These are phyloP conservation scores for Sporothrix euskadiensis DNA, from an alignment of 2,329 filamentous ascomycete genomes.

Conservation along the genomic window DNA sequence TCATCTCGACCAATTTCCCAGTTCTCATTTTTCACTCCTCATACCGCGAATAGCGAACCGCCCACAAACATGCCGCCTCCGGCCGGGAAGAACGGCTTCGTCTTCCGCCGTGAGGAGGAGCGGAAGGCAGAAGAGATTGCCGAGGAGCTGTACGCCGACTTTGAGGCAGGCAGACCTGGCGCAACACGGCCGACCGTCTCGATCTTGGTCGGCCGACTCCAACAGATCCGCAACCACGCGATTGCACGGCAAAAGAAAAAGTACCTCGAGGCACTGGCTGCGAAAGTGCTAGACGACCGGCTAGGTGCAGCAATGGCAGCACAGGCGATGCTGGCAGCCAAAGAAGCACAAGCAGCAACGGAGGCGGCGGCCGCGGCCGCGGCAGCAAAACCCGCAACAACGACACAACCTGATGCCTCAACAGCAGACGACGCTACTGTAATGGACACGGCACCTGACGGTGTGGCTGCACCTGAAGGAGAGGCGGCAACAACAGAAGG, in stretches of 20 bases:
- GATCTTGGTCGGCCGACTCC: slow-evolving; percentile 25
- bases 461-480: slow-evolving; percentile 33
- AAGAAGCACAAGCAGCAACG: not conserved
- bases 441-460: slow-evolving; percentile 37
- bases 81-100: slow-evolving; percentile 19
- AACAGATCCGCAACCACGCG: slow-evolving; percentile 30
- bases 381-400: not conserved
- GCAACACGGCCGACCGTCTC: slow-evolving; percentile 28
- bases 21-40: not conserved
- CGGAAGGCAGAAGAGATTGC: slow-evolving; percentile 24
- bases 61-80: not conserved
- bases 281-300: slow-evolving; percentile 30
- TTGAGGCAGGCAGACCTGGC: slow-evolving; percentile 25
- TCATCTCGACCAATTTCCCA: no score
- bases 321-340: slow-evolving; percentile 15
- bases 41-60: not conserved
- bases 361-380: not conserved
- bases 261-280: slow-evolving; percentile 32
- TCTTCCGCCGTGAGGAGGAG: slow-evolving; percentile 27
- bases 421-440: slow-evolving; percentile 43
- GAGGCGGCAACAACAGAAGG: slow-evolving; percentile 31
- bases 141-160: slow-evolving; percentile 19
- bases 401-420: slow-evolving; percentile 24
- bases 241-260: slow-evolving; percentile 31
- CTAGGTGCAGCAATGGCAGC: slow-evolving; percentile 3